Conservation (phyloP, 495 filamentous ascomycete genomes). For the Cairneyella variabilis region DNA sequence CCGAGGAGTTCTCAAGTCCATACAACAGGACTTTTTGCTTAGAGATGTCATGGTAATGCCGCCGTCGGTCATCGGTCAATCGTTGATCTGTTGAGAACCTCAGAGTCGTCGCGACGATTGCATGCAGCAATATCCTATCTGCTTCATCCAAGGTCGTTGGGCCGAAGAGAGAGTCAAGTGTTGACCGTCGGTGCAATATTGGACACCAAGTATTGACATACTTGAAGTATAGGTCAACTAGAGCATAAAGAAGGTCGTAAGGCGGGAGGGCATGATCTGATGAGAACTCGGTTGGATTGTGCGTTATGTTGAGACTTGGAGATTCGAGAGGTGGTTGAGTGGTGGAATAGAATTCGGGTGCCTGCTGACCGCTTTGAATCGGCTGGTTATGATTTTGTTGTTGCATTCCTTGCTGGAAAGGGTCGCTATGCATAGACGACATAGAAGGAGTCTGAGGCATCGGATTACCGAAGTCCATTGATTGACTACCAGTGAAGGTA, state of each 20-base stretch:
- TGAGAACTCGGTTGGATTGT: slow-evolving; percentile 23
- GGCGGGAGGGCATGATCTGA: slow-evolving; percentile 76
- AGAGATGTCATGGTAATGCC: slow-evolving; percentile 70
- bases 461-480: slow-evolving; percentile 23
- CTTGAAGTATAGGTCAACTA: slow-evolving; percentile 86
- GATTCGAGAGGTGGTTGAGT: slow-evolving; percentile 39
- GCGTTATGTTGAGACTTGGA: slow-evolving; percentile 37
- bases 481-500: slow-evolving; percentile 26
- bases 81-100: slow-evolving; percentile 73
- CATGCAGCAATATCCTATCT: slow-evolving; percentile 77
- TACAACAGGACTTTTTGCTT: slow-evolving; percentile 83
- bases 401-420: slow-evolving; percentile 18
- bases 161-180: slow-evolving; percentile 78
- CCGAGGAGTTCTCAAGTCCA: slow-evolving; percentile 74
- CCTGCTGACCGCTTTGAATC: slow-evolving; percentile 16
- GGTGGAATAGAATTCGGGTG: slow-evolving; percentile 36
- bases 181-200: slow-evolving; percentile 76
- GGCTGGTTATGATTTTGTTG: slow-evolving; percentile 8
- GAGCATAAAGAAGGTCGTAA: slow-evolving; percentile 75
- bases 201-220: slow-evolving; percentile 89
- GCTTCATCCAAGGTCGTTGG: slow-evolving; percentile 65
- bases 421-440: slow-evolving; percentile 19
- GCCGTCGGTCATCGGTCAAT: slow-evolving; percentile 65
- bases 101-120: slow-evolving; percentile 81
- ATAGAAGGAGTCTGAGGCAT: slow-evolving; percentile 25